Evolutionary conservation across 1,139 yeast species (phyloP).

Genomic region (Pichia sp.): DNA sequence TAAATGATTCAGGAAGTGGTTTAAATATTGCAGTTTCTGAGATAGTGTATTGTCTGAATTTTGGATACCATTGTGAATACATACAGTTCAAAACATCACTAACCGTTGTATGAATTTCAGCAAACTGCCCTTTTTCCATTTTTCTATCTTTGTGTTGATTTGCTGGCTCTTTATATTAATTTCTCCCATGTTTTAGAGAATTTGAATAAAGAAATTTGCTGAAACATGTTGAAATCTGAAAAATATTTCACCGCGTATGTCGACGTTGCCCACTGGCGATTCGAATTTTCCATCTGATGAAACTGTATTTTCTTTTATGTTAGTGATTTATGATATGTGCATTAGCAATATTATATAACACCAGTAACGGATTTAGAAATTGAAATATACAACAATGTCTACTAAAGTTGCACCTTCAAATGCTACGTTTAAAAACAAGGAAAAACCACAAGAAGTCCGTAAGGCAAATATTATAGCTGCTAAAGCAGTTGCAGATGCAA

Average conservation of each 20-base stretch:
- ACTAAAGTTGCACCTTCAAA: constrained; percentile 51
- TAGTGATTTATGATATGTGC: too few relatives aligned
- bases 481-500: constrained; percentile 96
- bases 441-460: constrained; percentile 97
- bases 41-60: constrained; percentile 43
- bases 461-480: constrained; percentile 92
- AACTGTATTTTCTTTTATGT: not conserved
- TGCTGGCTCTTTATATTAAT: too few relatives aligned
- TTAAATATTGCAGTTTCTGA: constrained; percentile 48
- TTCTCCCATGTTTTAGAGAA: too few relatives aligned
- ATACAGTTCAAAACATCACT: constrained; percentile 60
- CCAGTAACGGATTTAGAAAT: not conserved
- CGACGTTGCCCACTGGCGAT: not conserved
- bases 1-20: constrained; percentile 62
- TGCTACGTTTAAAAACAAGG: constrained; percentile 88
- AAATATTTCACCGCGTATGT: not conserved
- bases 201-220: not conserved
- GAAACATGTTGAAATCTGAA: not conserved
- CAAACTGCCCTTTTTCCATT: constrained; percentile 19
- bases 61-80: constrained; percentile 67
- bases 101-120: constrained; percentile 36
- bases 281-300: not conserved
- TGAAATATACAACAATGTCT: constrained; percentile 17
- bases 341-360: not conserved
- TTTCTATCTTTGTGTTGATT: too few relatives aligned